These are phyloP conservation scores for Camelina laxa DNA, from an alignment of 345 rosid species.

Conservation along the genomic window DNA sequence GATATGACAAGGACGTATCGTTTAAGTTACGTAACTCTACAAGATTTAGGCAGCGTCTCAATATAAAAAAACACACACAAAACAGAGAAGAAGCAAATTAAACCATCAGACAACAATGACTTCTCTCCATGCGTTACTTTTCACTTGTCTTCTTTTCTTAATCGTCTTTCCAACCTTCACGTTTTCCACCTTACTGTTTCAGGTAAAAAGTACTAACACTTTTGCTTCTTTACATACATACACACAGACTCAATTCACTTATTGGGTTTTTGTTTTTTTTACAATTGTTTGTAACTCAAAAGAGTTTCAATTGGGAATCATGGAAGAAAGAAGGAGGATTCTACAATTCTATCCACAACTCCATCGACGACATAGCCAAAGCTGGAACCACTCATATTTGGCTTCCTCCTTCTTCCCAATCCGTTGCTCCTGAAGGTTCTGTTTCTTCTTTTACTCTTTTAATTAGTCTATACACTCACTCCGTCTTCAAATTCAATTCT, in stretches of 20 bases:
- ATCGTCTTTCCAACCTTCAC: constrained; percentile 49
- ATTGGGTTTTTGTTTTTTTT: neutral
- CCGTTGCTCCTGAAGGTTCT: constrained; percentile 69
- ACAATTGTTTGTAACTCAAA: constrained; percentile 19
- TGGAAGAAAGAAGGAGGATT: constrained; percentile 71
- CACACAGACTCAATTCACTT: neutral
- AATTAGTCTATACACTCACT: neutral
- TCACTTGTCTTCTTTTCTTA: constrained; percentile 46
- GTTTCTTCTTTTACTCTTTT: neutral
- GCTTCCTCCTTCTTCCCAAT: constrained; percentile 97
- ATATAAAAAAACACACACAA: constrained; percentile 11
- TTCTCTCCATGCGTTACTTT: constrained; percentile 26
- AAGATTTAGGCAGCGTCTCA: neutral
- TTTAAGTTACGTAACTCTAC: neutral
- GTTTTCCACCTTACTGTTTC: constrained; percentile 59
- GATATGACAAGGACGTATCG: neutral
- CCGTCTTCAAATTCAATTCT: neutral
- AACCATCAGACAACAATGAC: constrained; percentile 37
- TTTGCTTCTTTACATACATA: neutral
- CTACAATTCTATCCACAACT: constrained; percentile 70
- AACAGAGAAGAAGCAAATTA: neutral
- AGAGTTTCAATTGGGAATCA: constrained; percentile 97
- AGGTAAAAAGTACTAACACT: constrained; percentile 43
- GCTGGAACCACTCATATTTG: constrained; percentile 86
- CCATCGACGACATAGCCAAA: constrained; percentile 59